Evolutionary conservation across 805 yeast species (phyloP).

Genomic region (Isabelozyma gotoi): DNA sequence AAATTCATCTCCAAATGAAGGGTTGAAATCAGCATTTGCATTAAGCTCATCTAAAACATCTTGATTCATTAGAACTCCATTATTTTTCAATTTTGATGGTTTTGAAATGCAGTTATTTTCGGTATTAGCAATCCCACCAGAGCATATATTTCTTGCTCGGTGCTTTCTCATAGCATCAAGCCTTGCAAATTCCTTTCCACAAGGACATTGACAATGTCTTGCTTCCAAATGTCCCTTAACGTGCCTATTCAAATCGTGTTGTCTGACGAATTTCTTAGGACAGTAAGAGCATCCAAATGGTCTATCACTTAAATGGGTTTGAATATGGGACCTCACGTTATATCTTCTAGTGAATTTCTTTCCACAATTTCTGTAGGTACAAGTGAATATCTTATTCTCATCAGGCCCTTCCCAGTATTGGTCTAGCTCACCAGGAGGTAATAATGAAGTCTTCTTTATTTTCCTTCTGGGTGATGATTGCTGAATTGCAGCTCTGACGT

Average conservation of each 20-base stretch:
- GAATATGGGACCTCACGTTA: slow-evolving; percentile 92
- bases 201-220: slow-evolving; percentile 68
- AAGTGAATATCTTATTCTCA: slow-evolving; percentile 65
- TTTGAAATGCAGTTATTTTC: slow-evolving; percentile 20
- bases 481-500: slow-evolving; percentile 32
- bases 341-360: slow-evolving; percentile 85
- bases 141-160: slow-evolving; percentile 72
- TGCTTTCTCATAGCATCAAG: slow-evolving; percentile 88
- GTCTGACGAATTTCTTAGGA: slow-evolving; percentile 85
- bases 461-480: slow-evolving; percentile 47
- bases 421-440: slow-evolving; percentile 90
- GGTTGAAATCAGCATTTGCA: slow-evolving; percentile 4
- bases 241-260: slow-evolving; percentile 91
- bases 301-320: slow-evolving; percentile 91
- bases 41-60: slow-evolving; percentile 9
- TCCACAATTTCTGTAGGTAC: slow-evolving; percentile 76
- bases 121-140: slow-evolving; percentile 56
- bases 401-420: slow-evolving; percentile 80
- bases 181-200: slow-evolving; percentile 92
- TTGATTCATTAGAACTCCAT: background rate
- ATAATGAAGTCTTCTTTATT: slow-evolving; percentile 59
- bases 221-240: slow-evolving; percentile 80
- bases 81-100: slow-evolving; percentile 13
- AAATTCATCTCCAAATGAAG: background rate
- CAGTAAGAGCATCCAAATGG: slow-evolving; percentile 85